Evolutionary conservation across 2,329 filamentous ascomycete genomes (phyloP).

Genomic region (Penicillium rolfsii): DNA sequence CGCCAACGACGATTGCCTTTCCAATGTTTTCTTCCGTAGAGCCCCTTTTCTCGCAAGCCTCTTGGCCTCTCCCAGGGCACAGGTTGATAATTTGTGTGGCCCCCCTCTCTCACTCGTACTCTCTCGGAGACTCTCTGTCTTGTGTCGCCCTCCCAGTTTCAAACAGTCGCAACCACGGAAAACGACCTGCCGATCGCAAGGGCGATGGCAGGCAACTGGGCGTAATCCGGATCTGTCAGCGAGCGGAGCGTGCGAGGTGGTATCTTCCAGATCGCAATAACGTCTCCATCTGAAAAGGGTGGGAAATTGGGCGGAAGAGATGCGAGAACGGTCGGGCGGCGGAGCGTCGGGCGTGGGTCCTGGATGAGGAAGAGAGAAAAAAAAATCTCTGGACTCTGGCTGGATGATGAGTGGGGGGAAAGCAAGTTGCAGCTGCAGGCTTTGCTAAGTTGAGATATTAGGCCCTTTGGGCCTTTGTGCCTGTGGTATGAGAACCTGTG

Average conservation of each 20-base stretch:
- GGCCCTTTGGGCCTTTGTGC: constrained; percentile 23
- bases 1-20: not conserved
- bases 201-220: constrained; percentile 33
- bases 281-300: constrained; percentile 40
- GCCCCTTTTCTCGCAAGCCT: not conserved
- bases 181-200: constrained; percentile 36
- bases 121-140: constrained; percentile 6
- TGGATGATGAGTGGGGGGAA: constrained; percentile 3
- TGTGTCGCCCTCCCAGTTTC: constrained; percentile 20
- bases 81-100: not conserved
- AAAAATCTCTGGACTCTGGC: not conserved
- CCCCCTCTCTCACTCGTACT: not conserved
- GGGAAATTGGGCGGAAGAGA: constrained; percentile 23
- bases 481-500: constrained; percentile 12
- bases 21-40: not conserved
- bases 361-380: constrained; percentile 7
- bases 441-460: constrained; percentile 2
- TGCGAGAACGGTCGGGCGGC: constrained; percentile 21
- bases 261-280: constrained; percentile 36
- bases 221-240: constrained; percentile 38
- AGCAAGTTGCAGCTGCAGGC: constrained; percentile 28
- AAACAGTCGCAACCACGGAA: constrained; percentile 20
- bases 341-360: constrained; percentile 20
- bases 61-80: not conserved
- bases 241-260: constrained; percentile 32